A percentile compares a stretch with the other conserved stretches of the same genome.
Evolutionary conservation across 2,329 filamentous ascomycete genomes (phyloP).

Genomic region (Chrysoporthe cubensis): DNA sequence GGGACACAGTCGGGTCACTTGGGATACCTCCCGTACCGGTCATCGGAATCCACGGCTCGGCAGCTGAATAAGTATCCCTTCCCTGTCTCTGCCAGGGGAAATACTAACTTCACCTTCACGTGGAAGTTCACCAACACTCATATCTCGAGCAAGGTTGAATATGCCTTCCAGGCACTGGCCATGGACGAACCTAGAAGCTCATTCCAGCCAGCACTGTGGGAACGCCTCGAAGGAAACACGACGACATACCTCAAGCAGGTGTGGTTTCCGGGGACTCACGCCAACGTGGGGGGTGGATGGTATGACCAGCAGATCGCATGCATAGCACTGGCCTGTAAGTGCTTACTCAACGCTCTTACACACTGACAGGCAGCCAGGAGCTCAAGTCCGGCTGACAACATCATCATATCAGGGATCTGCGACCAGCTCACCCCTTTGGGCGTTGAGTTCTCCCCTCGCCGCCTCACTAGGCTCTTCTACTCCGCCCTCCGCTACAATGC

Average conservation of each 20-base stretch:
- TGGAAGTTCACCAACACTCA: conserved; percentile 49
- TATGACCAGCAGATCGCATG: conserved; percentile 40
- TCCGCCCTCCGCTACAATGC: conserved; percentile 38
- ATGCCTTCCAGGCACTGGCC: conserved; percentile 56
- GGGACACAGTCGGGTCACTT: conserved; percentile 53
- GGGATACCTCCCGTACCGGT: conserved; percentile 48
- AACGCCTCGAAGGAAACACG: conserved; percentile 36
- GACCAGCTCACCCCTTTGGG: conserved; percentile 40
- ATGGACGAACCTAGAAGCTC: conserved; percentile 52
- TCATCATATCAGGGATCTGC: conserved; percentile 36
- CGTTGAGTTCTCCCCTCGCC: conserved; percentile 37
- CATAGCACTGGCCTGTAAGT: conserved; percentile 39
- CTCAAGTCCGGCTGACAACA: not conserved
- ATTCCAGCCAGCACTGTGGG: conserved; percentile 49
- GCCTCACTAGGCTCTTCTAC: conserved; percentile 35
- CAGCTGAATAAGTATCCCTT: conserved; percentile 37
- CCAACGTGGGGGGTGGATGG: conserved; percentile 66
- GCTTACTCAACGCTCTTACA: not conserved
- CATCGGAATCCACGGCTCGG: conserved; percentile 42
- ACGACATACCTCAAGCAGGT: conserved; percentile 40
- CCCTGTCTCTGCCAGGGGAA: conserved; percentile 19
- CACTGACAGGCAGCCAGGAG: no score
- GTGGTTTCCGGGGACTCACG: conserved; percentile 67
- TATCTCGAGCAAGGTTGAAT: conserved; percentile 45
- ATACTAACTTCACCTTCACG: conserved; percentile 32